Evolutionary conservation across 768 basidiomycete species (phyloP).

Genomic region (Mycena rebaudengoi): DNA sequence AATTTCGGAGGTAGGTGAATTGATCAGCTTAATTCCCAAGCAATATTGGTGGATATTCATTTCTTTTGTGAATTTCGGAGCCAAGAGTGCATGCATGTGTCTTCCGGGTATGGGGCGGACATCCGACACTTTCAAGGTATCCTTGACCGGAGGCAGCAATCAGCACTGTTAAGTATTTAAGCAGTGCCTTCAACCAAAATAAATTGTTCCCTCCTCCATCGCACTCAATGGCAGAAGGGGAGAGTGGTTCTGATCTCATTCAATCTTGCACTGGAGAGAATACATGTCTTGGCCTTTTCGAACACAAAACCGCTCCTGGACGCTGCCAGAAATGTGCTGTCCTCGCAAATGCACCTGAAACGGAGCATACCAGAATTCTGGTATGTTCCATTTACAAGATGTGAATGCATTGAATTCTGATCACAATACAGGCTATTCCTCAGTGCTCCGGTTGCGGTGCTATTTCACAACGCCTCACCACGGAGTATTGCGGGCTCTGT

Average conservation of each 20-base stretch:
- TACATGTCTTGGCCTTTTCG: background rate
- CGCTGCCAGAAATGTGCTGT: too few species aligned
- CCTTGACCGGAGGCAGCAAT: background rate
- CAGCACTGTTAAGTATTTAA: background rate
- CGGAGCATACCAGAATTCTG: background rate
- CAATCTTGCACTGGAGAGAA: background rate
- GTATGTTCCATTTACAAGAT: background rate
- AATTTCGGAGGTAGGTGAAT: conserved; percentile 2
- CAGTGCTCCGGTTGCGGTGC: background rate
- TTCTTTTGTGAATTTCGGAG: too few species aligned
- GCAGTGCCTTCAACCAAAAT: background rate
- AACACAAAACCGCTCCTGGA: background rate
- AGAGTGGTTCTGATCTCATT: background rate
- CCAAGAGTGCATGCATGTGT: too few species aligned
- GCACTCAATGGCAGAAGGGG: background rate
- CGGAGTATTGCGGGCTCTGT: background rate
- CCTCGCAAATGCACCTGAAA: background rate
- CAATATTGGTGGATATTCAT: conserved; percentile 9
- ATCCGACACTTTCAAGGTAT: too few species aligned
- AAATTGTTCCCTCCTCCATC: background rate
- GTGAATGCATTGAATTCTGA: background rate
- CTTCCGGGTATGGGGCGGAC: too few species aligned
- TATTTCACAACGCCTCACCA: background rate
- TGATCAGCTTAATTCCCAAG: conserved; percentile 6
- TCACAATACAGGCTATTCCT: background rate